Percentiles rank a stretch among this genome's conserved stretches.
Evolutionary conservation across 2,329 filamentous ascomycete species (phyloP).

Genomic region (Paecilomyces niveus): DNA sequence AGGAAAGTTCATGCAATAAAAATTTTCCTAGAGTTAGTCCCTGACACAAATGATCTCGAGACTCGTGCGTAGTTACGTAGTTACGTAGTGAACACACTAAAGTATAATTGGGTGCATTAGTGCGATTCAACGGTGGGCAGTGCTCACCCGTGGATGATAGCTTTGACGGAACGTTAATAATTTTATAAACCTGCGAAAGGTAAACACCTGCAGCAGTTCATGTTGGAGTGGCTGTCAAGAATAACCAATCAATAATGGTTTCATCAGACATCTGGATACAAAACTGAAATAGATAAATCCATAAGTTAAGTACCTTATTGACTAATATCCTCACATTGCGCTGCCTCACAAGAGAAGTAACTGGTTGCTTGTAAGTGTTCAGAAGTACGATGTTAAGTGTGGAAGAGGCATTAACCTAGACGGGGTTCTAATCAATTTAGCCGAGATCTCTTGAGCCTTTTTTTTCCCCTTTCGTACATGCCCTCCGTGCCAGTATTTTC

Average conservation of each 20-base stretch:
- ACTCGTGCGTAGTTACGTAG: too few species aligned
- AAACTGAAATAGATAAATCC: neutral
- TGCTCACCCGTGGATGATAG: too few species aligned
- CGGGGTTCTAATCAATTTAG: neutral
- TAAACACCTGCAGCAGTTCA: neutral
- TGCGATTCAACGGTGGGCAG: neutral
- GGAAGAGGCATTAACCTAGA: neutral
- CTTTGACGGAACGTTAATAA: neutral
- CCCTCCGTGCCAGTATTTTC: too few species aligned
- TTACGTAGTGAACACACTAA: neutral
- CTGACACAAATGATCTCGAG: neutral
- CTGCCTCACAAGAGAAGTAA: neutral
- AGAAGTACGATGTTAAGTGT: neutral
- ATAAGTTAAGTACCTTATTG: too few species aligned
- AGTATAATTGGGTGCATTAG: neutral
- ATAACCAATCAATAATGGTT: too few species aligned
- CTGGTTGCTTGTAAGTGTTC: neutral
- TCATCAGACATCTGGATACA: neutral
- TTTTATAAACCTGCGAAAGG: neutral
- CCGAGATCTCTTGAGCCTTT: neutral
- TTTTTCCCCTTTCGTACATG: neutral
- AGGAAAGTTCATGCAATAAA: neutral
- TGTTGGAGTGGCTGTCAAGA: too few species aligned
- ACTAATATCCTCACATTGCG: neutral
- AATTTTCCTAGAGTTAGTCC: neutral